These are phyloP conservation scores for Camptophora hylomeconis DNA, from an alignment of 2,329 filamentous ascomycete species.

Conservation along the genomic window DNA sequence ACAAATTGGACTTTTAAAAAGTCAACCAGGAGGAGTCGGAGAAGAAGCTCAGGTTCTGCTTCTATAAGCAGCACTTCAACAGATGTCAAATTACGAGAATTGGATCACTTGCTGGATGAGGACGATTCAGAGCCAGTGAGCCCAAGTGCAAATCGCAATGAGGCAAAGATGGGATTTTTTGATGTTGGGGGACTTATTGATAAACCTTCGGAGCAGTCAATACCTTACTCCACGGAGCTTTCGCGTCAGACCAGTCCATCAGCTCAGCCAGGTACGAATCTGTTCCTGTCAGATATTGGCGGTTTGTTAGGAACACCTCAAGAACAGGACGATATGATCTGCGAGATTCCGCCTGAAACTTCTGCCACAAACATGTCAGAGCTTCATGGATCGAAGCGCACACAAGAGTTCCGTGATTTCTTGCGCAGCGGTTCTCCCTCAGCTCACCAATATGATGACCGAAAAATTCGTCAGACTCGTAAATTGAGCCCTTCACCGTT, in stretches of 20 bases:
- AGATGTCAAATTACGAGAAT: slow-evolving; percentile 12
- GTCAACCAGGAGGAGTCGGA: slow-evolving; percentile 4
- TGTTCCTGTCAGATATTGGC: slow-evolving; percentile 17
- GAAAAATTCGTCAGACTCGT: slow-evolving; percentile 36
- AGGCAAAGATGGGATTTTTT: slow-evolving; percentile 60
- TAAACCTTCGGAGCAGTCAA: slow-evolving; percentile 18
- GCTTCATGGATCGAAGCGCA: too few species aligned
- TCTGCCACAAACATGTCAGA: too few species aligned
- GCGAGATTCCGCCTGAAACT: slow-evolving; percentile 3
- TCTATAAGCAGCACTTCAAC: slow-evolving; percentile 13
- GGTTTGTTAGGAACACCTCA: slow-evolving; percentile 12
- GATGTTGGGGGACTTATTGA: slow-evolving; percentile 70
- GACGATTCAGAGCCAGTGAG: slow-evolving; percentile 5
- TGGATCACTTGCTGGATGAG: slow-evolving; percentile 6
- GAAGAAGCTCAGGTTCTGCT: slow-evolving; percentile 6
- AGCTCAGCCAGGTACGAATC: slow-evolving; percentile 11
- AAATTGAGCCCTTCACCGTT: too few species aligned
- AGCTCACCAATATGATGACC: slow-evolving; percentile 18
- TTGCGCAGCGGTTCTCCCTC: slow-evolving; percentile 10
- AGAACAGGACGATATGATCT: slow-evolving; percentile 9
- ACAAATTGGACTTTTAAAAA: slow-evolving; percentile 13
- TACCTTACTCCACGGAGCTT: slow-evolving; percentile 8
- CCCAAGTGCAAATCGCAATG: slow-evolving; percentile 3
- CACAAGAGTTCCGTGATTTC: too few species aligned
- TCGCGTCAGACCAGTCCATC: slow-evolving; percentile 4